Evolutionary conservation across 352 stramenopile genomes (phyloP), one percentile per base, ranked within the genome.

Genomic region (Pythium oligandrum): DNA sequence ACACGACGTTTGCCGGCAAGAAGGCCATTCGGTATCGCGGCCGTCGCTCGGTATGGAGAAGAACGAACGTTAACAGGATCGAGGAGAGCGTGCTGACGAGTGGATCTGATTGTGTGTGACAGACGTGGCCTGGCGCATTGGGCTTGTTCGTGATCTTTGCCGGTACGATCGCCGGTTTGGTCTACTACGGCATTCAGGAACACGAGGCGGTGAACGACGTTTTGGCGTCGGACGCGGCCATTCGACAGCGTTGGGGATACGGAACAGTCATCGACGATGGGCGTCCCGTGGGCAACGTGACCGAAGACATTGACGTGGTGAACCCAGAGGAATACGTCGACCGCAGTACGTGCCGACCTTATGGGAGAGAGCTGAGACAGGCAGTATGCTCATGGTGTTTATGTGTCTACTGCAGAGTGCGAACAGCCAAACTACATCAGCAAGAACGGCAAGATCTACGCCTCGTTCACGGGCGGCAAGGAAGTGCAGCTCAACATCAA

Each of bases 351-450:
- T 61, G 52, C 17, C 17, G 17, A 26, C 17, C 17, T 26, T 26
- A 26, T 26, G 17, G 17, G 0, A 26, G 17, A 26, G 38, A 12
- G 33, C 8, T 40, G 37, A 17, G 5, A n/a, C 47, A 36, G 11
- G 6, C 46, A 40, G 51, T 7, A 40, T 51, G 32, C 46, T 51
- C 17, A 51, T 51, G 17, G 32, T 9, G 8, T 11, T 7, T 6
- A 11, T 51, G n/a, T 6, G 17, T 51, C 10, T 40, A 9, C 11
- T 35, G 43, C 40, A 83, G 72, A 71, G n/a, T 94, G 83, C 57
- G 57, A 91, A 44, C 83, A 89, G 63, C 83, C 83, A 50, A 87
- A 94, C 65, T 94, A 79, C 57, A 56, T 90, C 9, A 92, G 79
- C 57, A 88, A 86, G 61, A 80, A 90, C 40, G 80, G 80, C 38